phyloP scores from a whole-genome alignment of 2,329 filamentous ascomycete species.

The Penicillium sp. region DNA sequence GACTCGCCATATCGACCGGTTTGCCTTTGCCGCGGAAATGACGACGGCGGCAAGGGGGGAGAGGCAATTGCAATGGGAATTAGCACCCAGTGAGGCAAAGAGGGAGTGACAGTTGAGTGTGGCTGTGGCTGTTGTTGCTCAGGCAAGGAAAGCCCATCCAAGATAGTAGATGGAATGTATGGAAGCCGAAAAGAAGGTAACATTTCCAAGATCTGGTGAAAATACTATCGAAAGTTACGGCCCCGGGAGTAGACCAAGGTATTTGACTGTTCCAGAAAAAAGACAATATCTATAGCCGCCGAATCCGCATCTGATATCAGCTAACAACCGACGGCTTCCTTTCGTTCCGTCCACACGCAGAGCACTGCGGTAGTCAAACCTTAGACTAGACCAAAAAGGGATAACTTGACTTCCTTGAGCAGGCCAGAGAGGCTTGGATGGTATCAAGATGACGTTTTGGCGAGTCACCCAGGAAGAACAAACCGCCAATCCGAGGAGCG shows the following conservation, averaged over 20 bases:
- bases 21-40: slow-evolving; percentile 2
- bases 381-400: too few relatives aligned
- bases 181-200: too few relatives aligned
- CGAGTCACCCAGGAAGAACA: neutral
- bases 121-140: neutral
- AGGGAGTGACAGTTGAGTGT: neutral
- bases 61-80: neutral
- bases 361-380: neutral
- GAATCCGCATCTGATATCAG: too few relatives aligned
- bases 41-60: slow-evolving; percentile 4
- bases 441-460: neutral
- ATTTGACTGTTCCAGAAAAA: too few relatives aligned
- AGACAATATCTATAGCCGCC: too few relatives aligned
- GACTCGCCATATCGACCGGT: neutral
- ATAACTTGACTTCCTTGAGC: neutral
- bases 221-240: too few relatives aligned
- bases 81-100: neutral
- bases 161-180: neutral
- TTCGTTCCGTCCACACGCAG: too few relatives aligned
- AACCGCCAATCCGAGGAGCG: neutral
- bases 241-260: too few relatives aligned
- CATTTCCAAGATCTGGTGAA: too few relatives aligned
- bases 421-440: neutral
- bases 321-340: too few relatives aligned
- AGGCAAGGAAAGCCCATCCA: neutral